Conservation (phyloP, 805 yeast genomes). For the Dipodascus albidus region DNA sequence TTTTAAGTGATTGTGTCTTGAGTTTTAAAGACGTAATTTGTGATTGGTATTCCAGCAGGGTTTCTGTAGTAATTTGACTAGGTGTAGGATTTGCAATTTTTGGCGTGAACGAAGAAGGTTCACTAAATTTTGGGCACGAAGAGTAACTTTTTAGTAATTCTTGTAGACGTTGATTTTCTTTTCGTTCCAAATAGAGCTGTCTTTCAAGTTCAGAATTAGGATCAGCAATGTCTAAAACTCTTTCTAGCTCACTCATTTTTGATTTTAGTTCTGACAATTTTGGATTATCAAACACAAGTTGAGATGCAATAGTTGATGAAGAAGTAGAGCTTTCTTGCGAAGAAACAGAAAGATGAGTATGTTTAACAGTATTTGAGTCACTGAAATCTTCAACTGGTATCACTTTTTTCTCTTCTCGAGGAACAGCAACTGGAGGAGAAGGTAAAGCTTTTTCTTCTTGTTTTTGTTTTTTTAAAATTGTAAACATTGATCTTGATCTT, state of each 20-base stretch:
- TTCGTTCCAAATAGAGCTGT: background rate
- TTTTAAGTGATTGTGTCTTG: background rate
- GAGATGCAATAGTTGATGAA: background rate
- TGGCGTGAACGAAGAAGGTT: background rate
- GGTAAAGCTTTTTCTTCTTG: background rate
- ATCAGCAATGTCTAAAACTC: conserved; percentile 12
- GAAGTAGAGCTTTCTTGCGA: background rate
- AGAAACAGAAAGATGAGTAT: background rate
- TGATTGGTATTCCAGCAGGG: background rate
- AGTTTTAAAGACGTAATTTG: background rate
- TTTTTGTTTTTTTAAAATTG: background rate
- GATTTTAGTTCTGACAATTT: conserved; percentile 15
- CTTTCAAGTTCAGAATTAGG: background rate
- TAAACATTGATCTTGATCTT: background rate
- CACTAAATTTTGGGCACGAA: background rate
- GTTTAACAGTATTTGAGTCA: background rate
- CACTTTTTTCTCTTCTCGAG: no score
- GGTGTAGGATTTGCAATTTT: background rate
- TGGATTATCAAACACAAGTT: conserved; percentile 5
- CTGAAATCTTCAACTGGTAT: no score
- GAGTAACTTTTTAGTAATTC: background rate
- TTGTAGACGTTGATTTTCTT: background rate
- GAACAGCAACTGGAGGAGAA: background rate
- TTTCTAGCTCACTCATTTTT: conserved; percentile 20
- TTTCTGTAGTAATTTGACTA: background rate